Evolutionary conservation across 169 alveolate species (phyloP), one percentile per base, ranked within the genome.

Genomic region (Babesia bovis): DNA sequence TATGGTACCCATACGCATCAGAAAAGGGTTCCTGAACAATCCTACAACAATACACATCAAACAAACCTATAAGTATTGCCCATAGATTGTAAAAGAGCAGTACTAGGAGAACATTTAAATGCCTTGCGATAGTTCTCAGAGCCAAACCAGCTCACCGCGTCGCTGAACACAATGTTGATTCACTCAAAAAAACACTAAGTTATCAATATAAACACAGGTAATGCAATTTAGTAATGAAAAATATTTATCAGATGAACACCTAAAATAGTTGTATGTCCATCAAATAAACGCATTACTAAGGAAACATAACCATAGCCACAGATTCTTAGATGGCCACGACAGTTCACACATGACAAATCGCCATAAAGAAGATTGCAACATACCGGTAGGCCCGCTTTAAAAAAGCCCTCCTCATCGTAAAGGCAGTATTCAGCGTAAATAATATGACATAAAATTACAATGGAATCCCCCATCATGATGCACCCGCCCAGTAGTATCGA

Each of bases 91-190:
- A 81, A 21, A 28, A 71, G 33, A 13, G 66, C 33, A 9, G 71
- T 33, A 7, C 55, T 32, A 10, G 88, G 83, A 26, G 84, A 40
- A 45, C 88, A 81, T 12, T 52, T 47, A 32, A 81, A 81, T 35
- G 88, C 88, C 74, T 71, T 81, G 60, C 88, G 70, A 65, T 81
- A 81, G 72, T 71, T 71, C 44, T 81, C 88, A n/a, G 78, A 53
- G 66, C 88, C 88, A 38, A 81, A 81, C 69, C 65, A 66, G 65
- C 71, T 47, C 66, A 81, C 88, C 28, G 88, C 88, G 30, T 72
- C 52, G 68, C 88, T 81, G 73, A 44, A 33, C 23, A 63, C 15
- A 15, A 10, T n/a, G n/a, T n/a, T n/a, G n/a, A n/a, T n/a, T n/a
- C n/a, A n/a, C n/a, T n/a, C 49, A 40, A 12, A 40, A 40, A 40